Percentiles rank a stretch among this genome's conserved stretches.
phyloP scores from a whole-genome alignment of 2,329 filamentous ascomycete genomes.

The Neophaeococcomyces aloes region DNA sequence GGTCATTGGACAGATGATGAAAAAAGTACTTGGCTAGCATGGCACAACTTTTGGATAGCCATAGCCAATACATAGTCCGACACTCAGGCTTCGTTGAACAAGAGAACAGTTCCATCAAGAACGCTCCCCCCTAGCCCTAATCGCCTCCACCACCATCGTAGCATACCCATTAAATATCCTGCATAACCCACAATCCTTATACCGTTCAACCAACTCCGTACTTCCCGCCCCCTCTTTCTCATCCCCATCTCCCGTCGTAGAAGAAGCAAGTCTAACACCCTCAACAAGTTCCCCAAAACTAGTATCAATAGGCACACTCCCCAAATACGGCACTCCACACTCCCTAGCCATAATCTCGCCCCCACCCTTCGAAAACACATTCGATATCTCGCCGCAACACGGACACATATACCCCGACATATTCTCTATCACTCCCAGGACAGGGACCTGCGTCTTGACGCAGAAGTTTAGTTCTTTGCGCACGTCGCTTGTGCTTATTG shows the following conservation, averaged over 20 bases:
- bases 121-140: too few species aligned
- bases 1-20: background rate
- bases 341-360: conserved; percentile 82
- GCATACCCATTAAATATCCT: conserved; percentile 18
- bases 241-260: background rate
- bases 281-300: conserved; percentile 84
- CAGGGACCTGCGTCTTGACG: conserved; percentile 64
- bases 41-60: background rate
- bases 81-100: too few species aligned
- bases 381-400: conserved; percentile 69
- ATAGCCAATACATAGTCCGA: too few species aligned
- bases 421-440: conserved; percentile 89
- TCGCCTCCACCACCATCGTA: conserved; percentile 5
- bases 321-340: conserved; percentile 73
- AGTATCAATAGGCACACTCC: conserved; percentile 81
- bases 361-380: conserved; percentile 86
- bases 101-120: too few species aligned
- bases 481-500: conserved; percentile 85
- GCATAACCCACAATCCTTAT: conserved; percentile 16
- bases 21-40: background rate
- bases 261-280: conserved; percentile 29
- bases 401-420: conserved; percentile 56
- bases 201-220: conserved; percentile 16
- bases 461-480: conserved; percentile 94
- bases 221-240: background rate